Conservation (phyloP, 495 filamentous ascomycete species). For the Hypoxylon trugodes region DNA sequence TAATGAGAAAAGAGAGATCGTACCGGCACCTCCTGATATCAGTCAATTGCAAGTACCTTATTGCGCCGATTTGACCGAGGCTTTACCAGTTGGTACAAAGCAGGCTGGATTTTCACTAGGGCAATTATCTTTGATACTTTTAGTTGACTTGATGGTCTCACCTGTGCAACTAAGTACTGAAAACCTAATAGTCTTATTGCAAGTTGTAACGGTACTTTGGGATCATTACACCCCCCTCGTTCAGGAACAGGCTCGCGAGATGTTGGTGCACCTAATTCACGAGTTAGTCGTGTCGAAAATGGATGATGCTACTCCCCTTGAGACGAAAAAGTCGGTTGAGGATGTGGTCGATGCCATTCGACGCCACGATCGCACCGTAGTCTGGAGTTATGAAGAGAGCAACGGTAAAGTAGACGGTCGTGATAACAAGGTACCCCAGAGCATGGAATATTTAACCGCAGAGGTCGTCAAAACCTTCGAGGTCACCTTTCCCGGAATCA, state of each 20-base stretch:
- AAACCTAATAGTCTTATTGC: conserved; percentile 83
- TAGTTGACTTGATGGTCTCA: conserved; percentile 95
- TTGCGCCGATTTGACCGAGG: conserved; percentile 81
- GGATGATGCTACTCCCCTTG: conserved; percentile 71
- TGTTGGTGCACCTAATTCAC: conserved; percentile 97
- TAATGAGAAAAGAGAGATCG: conserved; percentile 77
- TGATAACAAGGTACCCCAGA: conserved; percentile 80
- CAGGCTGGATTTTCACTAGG: conserved; percentile 90
- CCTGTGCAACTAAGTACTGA: conserved; percentile 80
- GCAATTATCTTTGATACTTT: conserved; percentile 89
- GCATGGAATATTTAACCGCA: conserved; percentile 83
- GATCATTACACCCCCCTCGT: conserved; percentile 96
- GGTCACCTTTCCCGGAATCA: conserved; percentile 83
- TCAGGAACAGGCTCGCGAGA: conserved; percentile 94
- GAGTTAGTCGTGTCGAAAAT: conserved; percentile 93
- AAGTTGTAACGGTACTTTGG: conserved; percentile 94
- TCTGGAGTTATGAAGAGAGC: conserved; percentile 95
- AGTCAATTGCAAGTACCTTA: conserved; percentile 79
- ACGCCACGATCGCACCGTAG: conserved; percentile 80
- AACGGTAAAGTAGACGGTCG: conserved; percentile 77
- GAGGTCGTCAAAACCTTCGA: conserved; percentile 87
- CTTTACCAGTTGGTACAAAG: conserved; percentile 87
- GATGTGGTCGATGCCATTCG: conserved; percentile 91
- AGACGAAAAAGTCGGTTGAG: conserved; percentile 79
- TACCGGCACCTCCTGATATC: conserved; percentile 77